A percentile compares a stretch with the other conserved stretches of the same genome.
Evolutionary conservation across 306 rosid species (phyloP).

Genomic region (Vigna hirtella): DNA sequence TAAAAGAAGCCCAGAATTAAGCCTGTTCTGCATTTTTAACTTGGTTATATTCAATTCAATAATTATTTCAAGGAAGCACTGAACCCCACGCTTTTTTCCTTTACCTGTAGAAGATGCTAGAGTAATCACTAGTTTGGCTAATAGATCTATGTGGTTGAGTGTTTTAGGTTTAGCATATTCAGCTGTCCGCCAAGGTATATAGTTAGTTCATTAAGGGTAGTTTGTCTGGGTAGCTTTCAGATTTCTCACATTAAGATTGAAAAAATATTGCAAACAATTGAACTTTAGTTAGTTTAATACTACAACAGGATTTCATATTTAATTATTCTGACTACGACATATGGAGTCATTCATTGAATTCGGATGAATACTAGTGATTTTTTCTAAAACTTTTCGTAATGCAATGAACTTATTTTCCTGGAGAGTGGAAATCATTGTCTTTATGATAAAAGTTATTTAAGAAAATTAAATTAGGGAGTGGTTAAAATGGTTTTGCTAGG

Average conservation of each 20-base stretch:
- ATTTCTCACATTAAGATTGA: neutral
- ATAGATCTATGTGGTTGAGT: slow-evolving; percentile 5
- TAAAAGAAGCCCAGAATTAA: slow-evolving; percentile 10
- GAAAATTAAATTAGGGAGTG: neutral
- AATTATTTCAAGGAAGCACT: slow-evolving; percentile 24
- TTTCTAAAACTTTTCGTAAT: slow-evolving; percentile 6
- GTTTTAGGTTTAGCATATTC: neutral
- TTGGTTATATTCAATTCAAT: neutral
- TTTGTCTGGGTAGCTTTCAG: neutral
- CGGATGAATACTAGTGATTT: slow-evolving; percentile 2
- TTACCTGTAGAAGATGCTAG: neutral
- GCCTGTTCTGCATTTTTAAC: slow-evolving; percentile 19
- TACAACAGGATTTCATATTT: slow-evolving; percentile 12
- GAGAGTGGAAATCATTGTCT: neutral
- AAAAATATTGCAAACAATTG: neutral
- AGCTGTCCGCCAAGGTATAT: neutral
- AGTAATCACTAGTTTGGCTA: neutral
- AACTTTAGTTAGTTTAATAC: neutral
- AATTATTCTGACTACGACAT: neutral
- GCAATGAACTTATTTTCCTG: neutral
- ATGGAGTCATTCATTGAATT: neutral
- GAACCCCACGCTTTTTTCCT: neutral
- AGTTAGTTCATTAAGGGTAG: neutral
- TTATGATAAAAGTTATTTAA: neutral
- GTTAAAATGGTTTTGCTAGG: neutral